Evolutionary conservation across 2,329 filamentous ascomycete species (phyloP).

Genomic region (Diaporthe helianthi): DNA sequence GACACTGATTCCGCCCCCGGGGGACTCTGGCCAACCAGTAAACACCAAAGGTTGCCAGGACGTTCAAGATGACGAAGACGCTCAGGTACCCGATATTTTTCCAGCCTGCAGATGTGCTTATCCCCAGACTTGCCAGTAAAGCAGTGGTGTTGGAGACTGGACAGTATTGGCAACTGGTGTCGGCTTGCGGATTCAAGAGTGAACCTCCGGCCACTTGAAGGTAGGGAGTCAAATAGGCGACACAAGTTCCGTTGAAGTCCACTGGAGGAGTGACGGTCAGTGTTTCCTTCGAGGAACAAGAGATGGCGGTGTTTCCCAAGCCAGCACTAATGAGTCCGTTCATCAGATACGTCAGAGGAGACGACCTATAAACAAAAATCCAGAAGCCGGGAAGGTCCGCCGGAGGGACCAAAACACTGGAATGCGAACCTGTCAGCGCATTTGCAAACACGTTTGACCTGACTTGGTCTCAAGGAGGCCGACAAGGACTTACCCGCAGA

Average conservation of each 20-base stretch:
- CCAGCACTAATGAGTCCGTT: neutral
- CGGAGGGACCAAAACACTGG: neutral
- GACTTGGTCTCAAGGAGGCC: no score
- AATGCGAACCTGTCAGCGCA: neutral
- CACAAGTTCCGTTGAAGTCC: neutral
- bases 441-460: no score
- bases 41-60: no score
- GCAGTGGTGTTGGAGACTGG: neutral
- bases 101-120: neutral
- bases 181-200: neutral
- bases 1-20: no score
- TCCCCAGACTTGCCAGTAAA: neutral
- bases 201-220: neutral
- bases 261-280: neutral
- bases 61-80: no score
- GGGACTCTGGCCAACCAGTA: no score
- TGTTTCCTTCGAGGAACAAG: neutral
- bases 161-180: neutral
- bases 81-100: no score
- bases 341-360: neutral
- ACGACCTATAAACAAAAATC: neutral
- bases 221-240: neutral
- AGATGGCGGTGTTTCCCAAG: neutral
- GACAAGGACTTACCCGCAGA: slow-evolving; percentile 10
- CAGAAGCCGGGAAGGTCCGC: neutral